Base-by-base conservation (phyloP, 306 rosid genomes). In the Trichosanthes cucumerina region DNA sequence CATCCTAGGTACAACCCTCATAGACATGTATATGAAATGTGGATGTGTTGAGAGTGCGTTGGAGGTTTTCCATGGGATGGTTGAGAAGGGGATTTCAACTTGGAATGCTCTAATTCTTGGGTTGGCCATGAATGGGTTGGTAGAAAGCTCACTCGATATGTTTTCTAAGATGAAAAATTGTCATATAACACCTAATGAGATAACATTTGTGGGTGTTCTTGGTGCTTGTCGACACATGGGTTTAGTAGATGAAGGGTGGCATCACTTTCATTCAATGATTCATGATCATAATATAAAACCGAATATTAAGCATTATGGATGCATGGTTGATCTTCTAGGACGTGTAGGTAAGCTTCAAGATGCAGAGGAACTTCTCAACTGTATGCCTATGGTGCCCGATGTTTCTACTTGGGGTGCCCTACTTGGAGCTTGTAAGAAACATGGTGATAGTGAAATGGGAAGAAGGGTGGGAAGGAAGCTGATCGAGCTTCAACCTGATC, bases 91-190 rank as follows among this genome's bases (percentile, higher is more conserved):
- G 26, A 87, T 86, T 85, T 91, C 98, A 15, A 86, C 96, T 18
- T 93, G 98, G 98, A 93, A 93, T 86, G 93, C 96, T 75, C 81
- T 93, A 75, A 91, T 93, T 83, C 90, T 87, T 57, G 98, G 98
- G 81, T 84, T 93, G 81, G 97, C 96, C 38, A 89, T 88, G 90
- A 93, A 93, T 75, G 96, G 98, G 52, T 69, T 85, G 76, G 89
- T 87, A 36, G 88, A 88, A 43, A 86, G 87, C 85, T 87, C 98
- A 31, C 96, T 91, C 65, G 70, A 78, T 82, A 84, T 79, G 82
- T 91, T 89, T 77, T 81, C 84, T 21, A 86, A 87, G 57, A 93
- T 93, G 96, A 89, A 89, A 75, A 80, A 80, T 24, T 74, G 82
- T 14, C 78, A 83, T 60, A 83, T 79, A 41, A 50, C 75, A 59